Evolutionary conservation across 768 basidiomycete genomes (phyloP), one percentile per base, ranked within the genome.

Genomic region (Pleurotus eryngii): DNA sequence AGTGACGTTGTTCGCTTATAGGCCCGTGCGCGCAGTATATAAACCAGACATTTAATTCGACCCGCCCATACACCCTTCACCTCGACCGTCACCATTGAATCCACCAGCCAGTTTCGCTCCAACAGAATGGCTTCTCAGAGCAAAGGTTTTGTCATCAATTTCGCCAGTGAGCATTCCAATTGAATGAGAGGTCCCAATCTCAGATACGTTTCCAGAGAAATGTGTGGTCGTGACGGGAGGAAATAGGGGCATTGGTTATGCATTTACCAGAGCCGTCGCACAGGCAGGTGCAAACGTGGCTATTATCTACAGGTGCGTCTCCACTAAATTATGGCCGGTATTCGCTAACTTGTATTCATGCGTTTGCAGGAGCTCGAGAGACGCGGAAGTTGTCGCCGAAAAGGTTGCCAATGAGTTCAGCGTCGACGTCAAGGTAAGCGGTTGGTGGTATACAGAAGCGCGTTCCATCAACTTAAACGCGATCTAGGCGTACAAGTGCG

Each of bases 201-300:
- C 38, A 42, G n/a, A 40, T 3, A 4, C 9, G 35, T 39, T 40
- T 30, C n/a, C 55, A 77, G 77, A 67, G 7, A 75, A 81, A 66
- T 78, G 77, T 47, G 69, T 81, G 55, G 76, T 87, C 30, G 76
- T 87, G 46, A 86, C 86, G 0, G 86, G 86, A 3, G 84, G 84
- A 1, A 83, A 81, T 61, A 72, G 80, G 43, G 85, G 86, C 8
- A 85, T 87, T 47, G 86, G 87, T 1, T 73, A 68, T 27, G 84
- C 80, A 1, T 81, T 77, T 55, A 78, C 79, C 22, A 68, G 72
- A 38, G 82, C 83, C 1, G 72, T 83, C 37, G 83, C 83, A 17
- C 63, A 74, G 45, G 80, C 85, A 0, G 82, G 83, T 24, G 79
- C 77, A 0, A 79, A 79, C 49, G 82, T 88, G 3, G 85, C 83